Percentiles rank a stretch among this genome's conserved stretches.
Conservation (phyloP, 306 rosid species). For the Acmispon strigosus region DNA sequence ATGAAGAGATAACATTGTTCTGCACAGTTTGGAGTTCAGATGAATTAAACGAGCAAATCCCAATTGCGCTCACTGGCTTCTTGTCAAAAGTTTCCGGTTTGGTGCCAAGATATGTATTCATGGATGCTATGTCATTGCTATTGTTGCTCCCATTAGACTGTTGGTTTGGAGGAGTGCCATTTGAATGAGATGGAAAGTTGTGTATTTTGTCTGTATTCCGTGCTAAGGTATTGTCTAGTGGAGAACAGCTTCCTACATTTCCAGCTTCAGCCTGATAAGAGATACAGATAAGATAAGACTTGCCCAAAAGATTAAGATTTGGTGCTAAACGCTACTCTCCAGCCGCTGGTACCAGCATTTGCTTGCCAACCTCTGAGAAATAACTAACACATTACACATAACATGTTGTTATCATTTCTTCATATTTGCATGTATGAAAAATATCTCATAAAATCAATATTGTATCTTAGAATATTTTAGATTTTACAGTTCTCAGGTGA, state of each 20-base stretch:
- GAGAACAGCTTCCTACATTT: slow-evolving; percentile 45
- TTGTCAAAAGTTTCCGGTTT: slow-evolving; percentile 33
- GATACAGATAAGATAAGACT: slow-evolving; percentile 17
- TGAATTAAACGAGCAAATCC: slow-evolving; percentile 33
- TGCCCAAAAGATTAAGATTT: background rate
- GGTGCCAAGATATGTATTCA: slow-evolving; percentile 26
- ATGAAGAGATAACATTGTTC: slow-evolving; percentile 22
- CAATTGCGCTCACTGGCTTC: slow-evolving; percentile 32
- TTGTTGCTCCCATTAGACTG: slow-evolving; percentile 45
- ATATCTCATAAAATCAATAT: background rate
- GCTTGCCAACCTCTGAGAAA: slow-evolving; percentile 15
- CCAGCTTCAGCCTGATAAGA: slow-evolving; percentile 42
- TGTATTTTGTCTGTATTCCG: slow-evolving; percentile 24
- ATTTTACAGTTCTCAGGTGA: background rate
- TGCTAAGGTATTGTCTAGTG: slow-evolving; percentile 38
- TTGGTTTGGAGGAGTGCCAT: slow-evolving; percentile 39
- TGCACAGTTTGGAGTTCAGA: slow-evolving; percentile 31
- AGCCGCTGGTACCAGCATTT: slow-evolving; percentile 1
- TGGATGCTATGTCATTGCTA: slow-evolving; percentile 41
- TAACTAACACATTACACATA: background rate
- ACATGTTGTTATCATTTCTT: background rate
- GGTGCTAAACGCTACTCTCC: background rate
- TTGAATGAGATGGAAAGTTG: slow-evolving; percentile 36
- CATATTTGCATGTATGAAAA: background rate
- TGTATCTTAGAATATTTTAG: background rate